Evolutionary conservation across 768 basidiomycete genomes (phyloP), one percentile per base, ranked within the genome.

Genomic region (Amanita rubescens): DNA sequence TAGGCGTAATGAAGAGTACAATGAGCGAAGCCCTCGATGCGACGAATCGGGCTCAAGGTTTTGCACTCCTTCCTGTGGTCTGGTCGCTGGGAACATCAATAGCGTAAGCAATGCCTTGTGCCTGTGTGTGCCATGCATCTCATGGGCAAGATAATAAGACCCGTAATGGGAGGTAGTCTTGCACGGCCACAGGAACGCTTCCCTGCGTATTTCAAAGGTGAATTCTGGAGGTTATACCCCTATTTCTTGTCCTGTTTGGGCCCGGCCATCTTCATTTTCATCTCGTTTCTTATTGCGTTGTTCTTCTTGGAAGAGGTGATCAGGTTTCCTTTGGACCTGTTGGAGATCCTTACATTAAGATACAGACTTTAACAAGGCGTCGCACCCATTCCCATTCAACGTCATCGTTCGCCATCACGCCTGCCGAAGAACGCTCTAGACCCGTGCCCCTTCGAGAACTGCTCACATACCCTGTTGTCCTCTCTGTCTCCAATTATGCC

Each of bases 241-340:
- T 90, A 90, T 66, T 87, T 90, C 64, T 74, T 90, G 37, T 81
- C 88, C 2, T 89, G 85, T 57, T 47, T 75, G 0, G 72, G 65
- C 1, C 61, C 72, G 1, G 67, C 74, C 11, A 59, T 62, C 41
- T 68, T 71, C 51, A 66, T 71, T 17, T 60, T 71, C 9, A 38
- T 71, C 0, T 60, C 69, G 1, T 71, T 73, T 44, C 37, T 69
- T 3, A 52, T 75, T 14, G 64, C 72, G 0, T 56, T 71, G 0
- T 38, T 66, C 8, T 63, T 73, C 44, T 74, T 78, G 56, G 69
- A 76, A 63, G 77, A 79, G 70, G 76, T 72, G 55, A 46, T 69
- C 55, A 20, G 9, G 5, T 24, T 39, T 42, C 17, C 9, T 4
- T 7, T 27, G 17, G 10, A 17, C n/a, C 12, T n/a, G 15, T 17